A percentile compares a stretch with the other conserved stretches of the same genome.
Conservation (phyloP, 768 basidiomycete genomes). For the Phlebiopsis flavidoalba region DNA sequence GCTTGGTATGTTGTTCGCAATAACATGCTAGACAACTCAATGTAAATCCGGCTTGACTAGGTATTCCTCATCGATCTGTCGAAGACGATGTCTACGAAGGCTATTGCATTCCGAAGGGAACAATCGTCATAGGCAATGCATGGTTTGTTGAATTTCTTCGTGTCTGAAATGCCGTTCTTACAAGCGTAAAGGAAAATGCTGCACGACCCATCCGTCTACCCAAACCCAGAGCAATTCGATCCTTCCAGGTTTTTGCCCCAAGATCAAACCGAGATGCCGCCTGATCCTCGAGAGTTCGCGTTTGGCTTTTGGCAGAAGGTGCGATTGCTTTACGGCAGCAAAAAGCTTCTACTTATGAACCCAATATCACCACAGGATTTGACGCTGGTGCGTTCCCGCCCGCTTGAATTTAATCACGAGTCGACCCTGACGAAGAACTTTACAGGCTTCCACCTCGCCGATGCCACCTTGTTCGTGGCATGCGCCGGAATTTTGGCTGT, state of each 20-base stretch:
- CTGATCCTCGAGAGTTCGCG: background rate
- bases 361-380: background rate
- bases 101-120: constrained; percentile 15
- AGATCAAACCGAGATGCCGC: background rate
- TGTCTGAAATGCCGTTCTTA: background rate
- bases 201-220: constrained; percentile 15
- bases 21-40: background rate
- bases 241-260: constrained; percentile 17
- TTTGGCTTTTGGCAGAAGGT: background rate
- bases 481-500: constrained; percentile 26
- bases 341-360: background rate
- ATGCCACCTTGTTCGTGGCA: constrained; percentile 24
- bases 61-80: constrained; percentile 15
- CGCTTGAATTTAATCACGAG: background rate
- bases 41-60: constrained; percentile 1
- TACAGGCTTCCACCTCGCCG: constrained; percentile 24
- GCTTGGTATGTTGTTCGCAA: background rate
- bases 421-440: background rate
- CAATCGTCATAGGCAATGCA: constrained; percentile 13
- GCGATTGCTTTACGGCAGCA: background rate
- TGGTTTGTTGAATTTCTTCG: constrained; percentile 3
- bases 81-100: constrained; percentile 19
- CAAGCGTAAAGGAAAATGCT: constrained; percentile 14
- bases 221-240: constrained; percentile 14
- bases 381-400: background rate